Evolutionary conservation across 768 basidiomycete species (phyloP), one percentile per base, ranked within the genome.

Genomic region (Erythrobasidium yunnanense): DNA sequence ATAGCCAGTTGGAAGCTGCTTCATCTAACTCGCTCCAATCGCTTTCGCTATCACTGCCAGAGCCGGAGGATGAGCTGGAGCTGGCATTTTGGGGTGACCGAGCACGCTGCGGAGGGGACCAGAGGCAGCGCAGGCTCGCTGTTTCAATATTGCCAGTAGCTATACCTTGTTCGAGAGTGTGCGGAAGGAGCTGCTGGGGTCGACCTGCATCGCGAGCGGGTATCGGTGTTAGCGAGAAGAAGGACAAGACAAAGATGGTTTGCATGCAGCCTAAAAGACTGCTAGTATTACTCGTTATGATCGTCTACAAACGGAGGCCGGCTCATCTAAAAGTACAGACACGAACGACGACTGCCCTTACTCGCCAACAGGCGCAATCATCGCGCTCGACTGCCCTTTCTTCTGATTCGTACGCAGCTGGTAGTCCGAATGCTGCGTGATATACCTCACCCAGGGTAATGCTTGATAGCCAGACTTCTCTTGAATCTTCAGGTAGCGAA

Each of bases 401-500:
- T 38, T 46, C 17, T 58, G 33, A 23, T 58, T 58, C 20, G 56
- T 58, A 11, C 56, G 25, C 2, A 58, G 38, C 56, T 58, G 56
- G 25, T 29, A 77, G 70, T 79, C 78, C 29, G 77, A 77, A 54
- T 77, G 76, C 66, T 77, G 73, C 0, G 75, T 76, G 58, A 77
- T 76, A 66, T 76, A 95, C 70, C 91, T 80, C 66, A 97, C 92
- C 92, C 92, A 95, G 0, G 91, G 92, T 47, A 93, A 77, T 2
- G 90, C 89, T 76, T 93, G 90, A 76, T 99, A 97, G 20, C 91
- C 95, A 68, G 88, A 90, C 81, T 97, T 97, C 78, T 99, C 95
- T 0, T 97, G 91, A 56, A 99, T 90, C 78, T 97, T 97, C 69
- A 99, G 82, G 77, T 97, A 97, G 55, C 95, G 84, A 15, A 99